Base-by-base conservation (phyloP, 345 rosid genomes). In the Raphanus sativus region DNA sequence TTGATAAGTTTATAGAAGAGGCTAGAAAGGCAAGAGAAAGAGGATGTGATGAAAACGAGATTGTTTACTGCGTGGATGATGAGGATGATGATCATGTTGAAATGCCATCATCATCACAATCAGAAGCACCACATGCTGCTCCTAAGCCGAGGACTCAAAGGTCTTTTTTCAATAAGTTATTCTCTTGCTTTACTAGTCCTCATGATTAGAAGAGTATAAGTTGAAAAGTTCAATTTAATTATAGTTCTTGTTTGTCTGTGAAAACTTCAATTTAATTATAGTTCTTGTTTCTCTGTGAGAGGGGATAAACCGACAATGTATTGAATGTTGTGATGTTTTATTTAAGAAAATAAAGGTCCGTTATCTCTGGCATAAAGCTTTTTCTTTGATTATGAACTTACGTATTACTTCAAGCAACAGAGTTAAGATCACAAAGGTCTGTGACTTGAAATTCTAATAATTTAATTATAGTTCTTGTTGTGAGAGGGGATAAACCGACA, bases 111-210 rank as follows among this genome's bases (percentile, higher is more conserved):
- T 11, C 56, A 36, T 38, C 75, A 70, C 71, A 56, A 24, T 59
- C 74, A 26, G 74, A 67, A 36, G 50, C 2, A 73, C 64, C 73
- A 33, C 6, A 32, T 62, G 65, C 24, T 60, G 61, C 3, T 52
- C 58, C 24, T 52, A 52, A 2, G 58, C 58, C 58, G 52, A 79
- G 30, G 62, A 36, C 70, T 17, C 60, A 9, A 54, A 62, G 5
- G 65, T 68, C 82, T 0, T 69, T 79, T 10, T 69, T 79, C 59
- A 55, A 0, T 11, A 79, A 69, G 78, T 40, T 79, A 0, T 69
- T 79, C 36, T 85, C 90, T 52, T 84, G 91, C 76, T 26, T 89
- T 42, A 65, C 73, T 50, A 71, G 89, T 64, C 84, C 0, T 21
- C 21, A 81, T 60, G 71, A 85, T 40, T 87, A 62, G 42, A 25